Evolutionary conservation across 2,329 filamentous ascomycete genomes (phyloP), one percentile per base, ranked within the genome.

Genomic region (Pyrenochaeta sp.): DNA sequence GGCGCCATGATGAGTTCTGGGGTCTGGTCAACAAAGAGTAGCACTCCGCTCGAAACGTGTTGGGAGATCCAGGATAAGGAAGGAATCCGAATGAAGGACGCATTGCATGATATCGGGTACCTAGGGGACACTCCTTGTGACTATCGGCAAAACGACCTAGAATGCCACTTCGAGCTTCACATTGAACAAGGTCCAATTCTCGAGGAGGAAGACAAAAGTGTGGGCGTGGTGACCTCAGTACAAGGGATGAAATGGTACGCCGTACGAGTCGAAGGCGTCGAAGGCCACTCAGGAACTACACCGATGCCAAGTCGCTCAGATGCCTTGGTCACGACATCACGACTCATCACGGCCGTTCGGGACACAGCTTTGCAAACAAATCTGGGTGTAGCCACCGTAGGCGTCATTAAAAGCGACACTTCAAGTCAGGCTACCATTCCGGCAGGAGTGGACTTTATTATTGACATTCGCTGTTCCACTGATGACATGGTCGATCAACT

Each of bases 171-270:
- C 58, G 88, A 92, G 67, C 77, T 93, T 9, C 89, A 93, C 61
- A 92, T 92, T 30, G 89, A 94, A 65, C 89, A 95, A 66, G 88
- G 88, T 0, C 88, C 88, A 0, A 81, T 89, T 18, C 77, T 94
- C 0, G 84, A 91, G 60, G 74, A 75, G 3, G 77, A 79, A 31
- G 67, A 74, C 3, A 77, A 83, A 46, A 82, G 82, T 21, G 78
- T 92, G 24, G 85, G 86, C 6, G 77, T 88, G 3, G 88, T 91
- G 6, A 79, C 81, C 21, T 86, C 85, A 1, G 87, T 88, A 2
- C 87, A 91, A 63, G 85, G 84, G 3, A 90, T 88, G 68, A 81
- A 82, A 41, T 90, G 88, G 88, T 86, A 63, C 24, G 54, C 56
- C 13, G 45, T 72, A 3, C 43, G 61, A n/a, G 63, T 72, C 2